A percentile compares a stretch with the other conserved stretches of the same genome.
phyloP scores from a whole-genome alignment of 257 asterid species.

The Lavandula angustifolia region DNA sequence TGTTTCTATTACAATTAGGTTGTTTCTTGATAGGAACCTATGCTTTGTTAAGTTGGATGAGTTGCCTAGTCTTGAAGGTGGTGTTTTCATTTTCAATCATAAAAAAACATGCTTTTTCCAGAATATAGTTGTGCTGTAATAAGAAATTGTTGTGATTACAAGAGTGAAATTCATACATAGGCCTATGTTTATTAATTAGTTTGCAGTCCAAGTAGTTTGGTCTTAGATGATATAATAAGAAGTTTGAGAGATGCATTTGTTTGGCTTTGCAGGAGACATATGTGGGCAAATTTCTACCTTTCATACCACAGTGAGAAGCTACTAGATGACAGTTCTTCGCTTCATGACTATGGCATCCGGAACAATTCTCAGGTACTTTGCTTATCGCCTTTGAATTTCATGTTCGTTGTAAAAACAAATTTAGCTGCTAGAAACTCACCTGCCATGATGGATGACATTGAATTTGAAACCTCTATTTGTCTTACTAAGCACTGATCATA shows the following conservation, averaged over 20 bases:
- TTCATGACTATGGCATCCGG: slow-evolving; percentile 65
- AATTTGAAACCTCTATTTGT: not conserved
- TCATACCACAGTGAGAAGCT: slow-evolving; percentile 67
- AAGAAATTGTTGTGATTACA: not conserved
- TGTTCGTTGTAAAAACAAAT: not conserved
- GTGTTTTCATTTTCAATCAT: not conserved
- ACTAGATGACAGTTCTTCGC: slow-evolving; percentile 56
- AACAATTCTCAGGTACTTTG: slow-evolving; percentile 76
- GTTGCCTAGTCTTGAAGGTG: not conserved
- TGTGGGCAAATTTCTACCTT: slow-evolving; percentile 81
- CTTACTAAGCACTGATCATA: not conserved
- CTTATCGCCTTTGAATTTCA: slow-evolving; percentile 1
- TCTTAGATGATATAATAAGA: not conserved
- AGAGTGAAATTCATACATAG: not conserved
- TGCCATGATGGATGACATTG: slow-evolving; percentile 5
- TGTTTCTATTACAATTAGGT: not conserved
- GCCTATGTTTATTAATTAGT: not conserved
- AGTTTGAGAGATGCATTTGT: slow-evolving; percentile 8
- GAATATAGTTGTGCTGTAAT: not conserved
- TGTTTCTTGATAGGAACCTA: slow-evolving; percentile 1
- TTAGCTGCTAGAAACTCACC: not conserved
- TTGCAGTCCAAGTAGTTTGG: not conserved
- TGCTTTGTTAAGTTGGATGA: slow-evolving; percentile 3
- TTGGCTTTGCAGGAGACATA: slow-evolving; percentile 75
- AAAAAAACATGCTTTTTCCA: not conserved